A percentile compares a stretch with the other conserved stretches of the same genome.
phyloP scores from a whole-genome alignment of 768 basidiomycete genomes.

The Omphalotus guepiniiformis region DNA sequence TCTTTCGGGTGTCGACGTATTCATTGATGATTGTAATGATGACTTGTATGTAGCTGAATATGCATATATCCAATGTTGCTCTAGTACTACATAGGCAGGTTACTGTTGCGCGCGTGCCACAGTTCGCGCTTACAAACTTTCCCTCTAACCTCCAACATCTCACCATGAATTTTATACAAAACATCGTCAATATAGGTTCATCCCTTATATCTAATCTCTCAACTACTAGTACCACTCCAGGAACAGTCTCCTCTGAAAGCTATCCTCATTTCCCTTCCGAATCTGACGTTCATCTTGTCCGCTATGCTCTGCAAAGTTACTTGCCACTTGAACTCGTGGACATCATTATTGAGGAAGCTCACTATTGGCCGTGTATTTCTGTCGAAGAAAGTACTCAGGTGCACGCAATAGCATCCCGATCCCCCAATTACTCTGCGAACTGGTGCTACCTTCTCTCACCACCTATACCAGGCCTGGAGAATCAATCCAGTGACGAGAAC shows the following conservation, averaged over 20 bases:
- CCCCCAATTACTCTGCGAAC: conserved; percentile 8
- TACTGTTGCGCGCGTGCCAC: too few species aligned
- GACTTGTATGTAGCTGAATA: too few species aligned
- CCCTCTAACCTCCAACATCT: too few species aligned
- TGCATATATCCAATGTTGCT: too few species aligned
- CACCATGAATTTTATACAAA: too few species aligned
- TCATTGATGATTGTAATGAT: too few species aligned
- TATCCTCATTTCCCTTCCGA: background rate
- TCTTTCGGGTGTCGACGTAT: too few species aligned
- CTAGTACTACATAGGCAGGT: too few species aligned
- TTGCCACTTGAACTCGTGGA: conserved; percentile 26
- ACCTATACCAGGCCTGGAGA: conserved; percentile 10
- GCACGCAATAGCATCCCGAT: conserved; percentile 7
- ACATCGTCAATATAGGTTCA: too few species aligned
- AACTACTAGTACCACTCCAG: too few species aligned
- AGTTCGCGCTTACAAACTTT: too few species aligned
- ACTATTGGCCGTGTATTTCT: conserved; percentile 24
- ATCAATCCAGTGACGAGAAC: background rate
- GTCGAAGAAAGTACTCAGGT: background rate
- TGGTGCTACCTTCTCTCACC: conserved; percentile 19
- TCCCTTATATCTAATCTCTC: too few species aligned
- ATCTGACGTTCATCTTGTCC: conserved; percentile 17
- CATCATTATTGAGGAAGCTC: conserved; percentile 21
- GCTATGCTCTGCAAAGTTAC: conserved; percentile 11
- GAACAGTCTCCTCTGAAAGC: conserved; percentile 9